Base-by-base conservation (phyloP, 176 grass and related monocot species). In the Alopecurus myosuroides region DNA sequence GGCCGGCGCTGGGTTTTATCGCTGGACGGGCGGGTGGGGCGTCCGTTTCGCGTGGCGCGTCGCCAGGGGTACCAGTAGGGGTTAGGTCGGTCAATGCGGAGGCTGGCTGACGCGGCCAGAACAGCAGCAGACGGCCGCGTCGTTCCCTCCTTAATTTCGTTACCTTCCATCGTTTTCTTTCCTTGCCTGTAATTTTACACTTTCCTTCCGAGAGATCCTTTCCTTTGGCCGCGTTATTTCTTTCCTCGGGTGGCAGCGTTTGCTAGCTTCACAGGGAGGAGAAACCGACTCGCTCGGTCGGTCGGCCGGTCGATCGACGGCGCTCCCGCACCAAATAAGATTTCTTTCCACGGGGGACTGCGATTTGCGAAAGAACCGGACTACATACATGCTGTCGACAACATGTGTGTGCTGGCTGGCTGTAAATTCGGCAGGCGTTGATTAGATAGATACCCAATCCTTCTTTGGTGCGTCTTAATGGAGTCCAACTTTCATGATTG, bases 1-100 rank as follows among this genome's bases (percentile, higher is more conserved):
- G 55, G 55, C 60, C 28, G 60, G 60, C 60, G 67, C 11, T 8
- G 10, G 4, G 34, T 64, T 68, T 37, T 70, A 70, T 40, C 67
- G 67, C 29, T 2, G 6, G 61, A 30, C 29, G 13, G 11, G 19
- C 63, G 45, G 84, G 80, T 87, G 57, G 80, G 45, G 74, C 23
- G 57, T 90, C 74, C 3, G 83, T 74, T 39, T 86, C 74, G 79
- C 57, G 80, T 26, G n/a, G n/a, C n/a, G 79, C 65, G 63, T 39
- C 36, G 44, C 66, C 84, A 39, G 84, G 65, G 55, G 84, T 79
- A 46, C 56, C 51, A 25, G 70, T 73, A 9, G 48, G 46, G 26
- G 77, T 6, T 19, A 19, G 68, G 39, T 20, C 17, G 7, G 1
- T 9, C 18, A 33, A 11, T 35, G 46, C 80, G 85, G 85, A 74